Conservation (phyloP, 805 yeast genomes). For the Suhomyces kilbournensis region DNA sequence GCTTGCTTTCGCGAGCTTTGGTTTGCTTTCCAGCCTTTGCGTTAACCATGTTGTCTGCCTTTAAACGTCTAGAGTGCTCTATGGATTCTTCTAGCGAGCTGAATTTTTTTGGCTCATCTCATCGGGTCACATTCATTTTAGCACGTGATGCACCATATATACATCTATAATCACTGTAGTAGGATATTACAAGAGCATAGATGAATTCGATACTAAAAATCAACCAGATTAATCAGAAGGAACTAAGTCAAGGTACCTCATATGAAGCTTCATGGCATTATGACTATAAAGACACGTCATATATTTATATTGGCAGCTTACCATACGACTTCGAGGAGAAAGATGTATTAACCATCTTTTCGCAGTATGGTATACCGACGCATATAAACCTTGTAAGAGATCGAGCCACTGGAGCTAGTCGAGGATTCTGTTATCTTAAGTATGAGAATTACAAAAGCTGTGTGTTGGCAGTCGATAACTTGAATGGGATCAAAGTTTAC, state of each 20-base stretch:
- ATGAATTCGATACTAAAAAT: constrained; percentile 45
- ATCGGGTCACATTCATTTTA: constrained; percentile 2
- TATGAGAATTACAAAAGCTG: constrained; percentile 81
- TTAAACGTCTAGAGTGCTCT: not conserved
- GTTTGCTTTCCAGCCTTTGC: constrained; percentile 1
- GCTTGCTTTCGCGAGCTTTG: not conserved
- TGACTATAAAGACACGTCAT: constrained; percentile 75
- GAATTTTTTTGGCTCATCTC: constrained; percentile 6
- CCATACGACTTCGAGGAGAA: constrained; percentile 65
- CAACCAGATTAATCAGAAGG: constrained; percentile 60
- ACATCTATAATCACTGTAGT: not conserved
- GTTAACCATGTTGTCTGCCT: constrained; percentile 1
- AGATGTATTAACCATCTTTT: constrained; percentile 73
- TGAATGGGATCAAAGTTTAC: constrained; percentile 64
- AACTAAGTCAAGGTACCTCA: constrained; percentile 57
- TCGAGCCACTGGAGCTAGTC: constrained; percentile 54
- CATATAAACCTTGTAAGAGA: constrained; percentile 70
- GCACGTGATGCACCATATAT: not conserved
- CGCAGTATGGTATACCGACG: constrained; percentile 87
- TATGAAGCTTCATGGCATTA: constrained; percentile 83
- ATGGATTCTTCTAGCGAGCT: not conserved
- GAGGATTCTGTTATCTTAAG: constrained; percentile 78
- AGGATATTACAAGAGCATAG: not conserved
- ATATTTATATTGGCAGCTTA: constrained; percentile 72
- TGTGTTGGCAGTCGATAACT: constrained; percentile 82